Evolutionary conservation across 805 yeast genomes (phyloP).

Genomic region (Diddensiella caesifluorescens): DNA sequence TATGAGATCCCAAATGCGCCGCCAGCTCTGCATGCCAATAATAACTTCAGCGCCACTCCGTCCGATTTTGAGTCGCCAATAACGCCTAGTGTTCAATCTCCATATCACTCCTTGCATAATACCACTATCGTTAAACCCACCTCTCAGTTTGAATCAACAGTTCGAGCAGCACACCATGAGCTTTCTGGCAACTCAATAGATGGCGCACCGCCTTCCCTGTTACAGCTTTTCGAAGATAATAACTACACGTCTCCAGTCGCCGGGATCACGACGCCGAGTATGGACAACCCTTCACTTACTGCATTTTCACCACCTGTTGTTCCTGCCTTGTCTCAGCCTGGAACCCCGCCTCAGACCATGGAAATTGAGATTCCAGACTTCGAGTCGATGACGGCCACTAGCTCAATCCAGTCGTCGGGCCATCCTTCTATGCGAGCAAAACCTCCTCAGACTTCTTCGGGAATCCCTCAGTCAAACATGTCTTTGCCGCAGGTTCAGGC

Average conservation of each 20-base stretch:
- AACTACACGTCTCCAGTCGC: slow-evolving; percentile 8
- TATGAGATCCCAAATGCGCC: too few relatives aligned
- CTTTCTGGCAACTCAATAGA: slow-evolving; percentile 19
- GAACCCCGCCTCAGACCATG: slow-evolving; percentile 21
- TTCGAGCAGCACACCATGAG: not conserved
- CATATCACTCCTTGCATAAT: slow-evolving; percentile 4
- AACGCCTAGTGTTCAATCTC: not conserved
- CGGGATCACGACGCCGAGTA: not conserved
- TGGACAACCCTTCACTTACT: slow-evolving; percentile 5
- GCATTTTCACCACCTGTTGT: slow-evolving; percentile 3
- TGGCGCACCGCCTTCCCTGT: slow-evolving; percentile 67
- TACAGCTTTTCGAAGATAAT: slow-evolving; percentile 61
- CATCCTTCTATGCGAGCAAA: not conserved
- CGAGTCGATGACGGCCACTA: slow-evolving; percentile 14
- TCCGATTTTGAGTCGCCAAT: too few relatives aligned
- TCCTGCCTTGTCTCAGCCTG: slow-evolving; percentile 4
- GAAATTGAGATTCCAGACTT: slow-evolving; percentile 29
- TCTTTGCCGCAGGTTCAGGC: not conserved
- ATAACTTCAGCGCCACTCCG: not conserved
- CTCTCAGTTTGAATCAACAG: not conserved
- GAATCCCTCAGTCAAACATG: too few relatives aligned
- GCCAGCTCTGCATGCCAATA: too few relatives aligned
- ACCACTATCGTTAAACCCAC: not conserved
- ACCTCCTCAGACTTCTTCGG: not conserved
- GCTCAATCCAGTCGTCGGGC: not conserved